Base-by-base conservation (phyloP, 192 early-diverging fungal species). In the Backusella australiensis region DNA sequence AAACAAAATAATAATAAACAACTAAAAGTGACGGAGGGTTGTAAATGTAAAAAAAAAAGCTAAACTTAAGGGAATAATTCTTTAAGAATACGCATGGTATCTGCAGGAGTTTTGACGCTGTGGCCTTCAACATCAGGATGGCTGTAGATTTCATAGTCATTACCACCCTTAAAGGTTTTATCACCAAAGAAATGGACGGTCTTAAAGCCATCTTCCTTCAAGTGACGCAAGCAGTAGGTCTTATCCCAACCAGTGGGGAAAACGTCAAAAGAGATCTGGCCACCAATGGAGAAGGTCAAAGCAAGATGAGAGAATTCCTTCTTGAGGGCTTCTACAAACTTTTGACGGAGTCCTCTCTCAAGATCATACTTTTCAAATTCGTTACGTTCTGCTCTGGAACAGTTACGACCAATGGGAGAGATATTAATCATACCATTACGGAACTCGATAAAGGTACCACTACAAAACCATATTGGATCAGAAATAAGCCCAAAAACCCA, bases 201-300 rank as follows among this genome's bases (percentile, higher is more conserved):
- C 56, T 88, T 90, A 86, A 99, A 98, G 59, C 88, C 90, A 81
- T 99, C 94, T 34, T 88, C 80, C 79, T 95, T 86, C 34, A 99
- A 75, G 78, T 98, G 96, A 34, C 92, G 87, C 71, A 99, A 89
- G 84, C 98, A 98, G 86, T 95, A 99, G 35, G 97, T 98, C 90
- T 99, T 99, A 85, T 99, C 98, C 98, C 98, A 99, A 44, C 98
- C 98, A 69, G 90, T 91, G 59, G 98, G 98, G 89, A 99, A 98
- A 12, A 99, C 96, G 82, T 99, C 98, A 74, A 99, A 98, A 8
- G 97, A 98, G 82, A 99, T 99, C 85, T 99, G 97, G 8, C 98
- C 97, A 65, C 94, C 91, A 76, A 99, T 99, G 17, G 98, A 99
- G 88, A 91, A 99, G 41, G 95, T 97, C 81, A 99, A 83, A 15